Conservation (phyloP, 106 monocot genomes). For the Dioscorea alata region DNA sequence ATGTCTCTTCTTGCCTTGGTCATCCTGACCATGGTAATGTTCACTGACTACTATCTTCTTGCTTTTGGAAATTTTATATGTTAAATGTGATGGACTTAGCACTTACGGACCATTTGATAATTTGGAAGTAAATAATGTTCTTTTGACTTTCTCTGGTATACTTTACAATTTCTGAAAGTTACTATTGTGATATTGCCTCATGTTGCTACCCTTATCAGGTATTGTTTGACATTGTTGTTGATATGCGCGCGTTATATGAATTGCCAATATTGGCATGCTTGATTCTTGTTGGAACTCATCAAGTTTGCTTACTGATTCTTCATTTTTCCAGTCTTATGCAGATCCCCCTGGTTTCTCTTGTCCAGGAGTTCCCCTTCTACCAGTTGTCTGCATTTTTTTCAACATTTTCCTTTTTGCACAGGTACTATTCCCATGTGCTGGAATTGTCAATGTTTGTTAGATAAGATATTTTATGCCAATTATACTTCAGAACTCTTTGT, state of each 20-base stretch:
- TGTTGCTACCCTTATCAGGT: too few relatives aligned
- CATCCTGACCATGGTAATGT: neutral
- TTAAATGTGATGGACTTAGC: neutral
- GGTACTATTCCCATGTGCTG: constrained; percentile 22
- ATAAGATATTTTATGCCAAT: too few relatives aligned
- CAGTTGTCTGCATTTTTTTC: constrained; percentile 68
- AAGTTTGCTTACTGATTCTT: neutral
- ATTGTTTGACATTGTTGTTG: neutral
- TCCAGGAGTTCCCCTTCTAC: constrained; percentile 80
- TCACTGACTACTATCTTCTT: neutral
- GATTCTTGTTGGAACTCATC: neutral
- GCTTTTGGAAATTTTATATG: neutral
- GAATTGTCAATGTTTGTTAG: too few relatives aligned
- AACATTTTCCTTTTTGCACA: constrained; percentile 98
- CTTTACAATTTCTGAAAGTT: too few relatives aligned
- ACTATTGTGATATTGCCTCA: too few relatives aligned
- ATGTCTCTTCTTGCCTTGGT: neutral
- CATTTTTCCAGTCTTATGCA: constrained; percentile 53
- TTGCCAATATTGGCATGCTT: neutral
- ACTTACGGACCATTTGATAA: neutral
- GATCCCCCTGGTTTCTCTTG: constrained; percentile 83
- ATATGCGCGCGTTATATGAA: neutral
- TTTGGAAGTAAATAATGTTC: too few relatives aligned
- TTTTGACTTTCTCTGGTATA: too few relatives aligned
- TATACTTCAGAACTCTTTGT: too few relatives aligned